Evolutionary conservation across 768 basidiomycete genomes (phyloP), one percentile per base, ranked within the genome.

Genomic region (Tylopilus sp.): DNA sequence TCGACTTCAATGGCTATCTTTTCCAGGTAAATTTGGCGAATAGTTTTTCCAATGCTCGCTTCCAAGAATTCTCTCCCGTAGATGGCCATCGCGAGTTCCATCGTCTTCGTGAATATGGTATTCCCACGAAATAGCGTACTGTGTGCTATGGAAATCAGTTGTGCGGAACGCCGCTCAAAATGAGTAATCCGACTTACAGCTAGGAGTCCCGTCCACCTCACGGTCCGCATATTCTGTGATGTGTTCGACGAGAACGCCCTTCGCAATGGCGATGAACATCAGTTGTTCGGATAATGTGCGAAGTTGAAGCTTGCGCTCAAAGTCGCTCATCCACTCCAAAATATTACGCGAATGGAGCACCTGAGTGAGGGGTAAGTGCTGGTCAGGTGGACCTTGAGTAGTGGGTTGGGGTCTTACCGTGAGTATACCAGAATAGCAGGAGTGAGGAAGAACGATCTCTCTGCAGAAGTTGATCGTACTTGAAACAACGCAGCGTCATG

Each of bases 1-100:
- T 93, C 89, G 21, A 91, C 85, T 67, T 95, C 93, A 48, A 95
- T 86, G 20, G 81, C 75, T 54, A 92, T 74, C 63, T 83, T 83
- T 57, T 91, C 89, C 15, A 75, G 67, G 65, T 82, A 87, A 44
- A 95, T 72, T 36, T 79, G 76, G 44, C 87, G 83, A 40, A 95
- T 76, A 39, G 82, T 75, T 23, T 69, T 66, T 6, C 91, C 91
- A 38, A 95, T 78, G 60, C 88, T 89, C 12, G 82, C 81, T 62
- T 92, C 89, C 20, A 95, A 76, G 62, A 91, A 93, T 1, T 74
- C 73, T 60, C 75, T 81, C n/a, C 91, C 91, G 60, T 91, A 88
- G 73, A 81, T 83, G n/a, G 75, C 74, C 82, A 95, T 90, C 59
- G 82, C 84, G 6, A 83, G 70, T 60, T 93, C 91, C 71, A 92